Base-by-base conservation (phyloP, 371 early-diverging fungal genomes). In the Mucor sp. region DNA sequence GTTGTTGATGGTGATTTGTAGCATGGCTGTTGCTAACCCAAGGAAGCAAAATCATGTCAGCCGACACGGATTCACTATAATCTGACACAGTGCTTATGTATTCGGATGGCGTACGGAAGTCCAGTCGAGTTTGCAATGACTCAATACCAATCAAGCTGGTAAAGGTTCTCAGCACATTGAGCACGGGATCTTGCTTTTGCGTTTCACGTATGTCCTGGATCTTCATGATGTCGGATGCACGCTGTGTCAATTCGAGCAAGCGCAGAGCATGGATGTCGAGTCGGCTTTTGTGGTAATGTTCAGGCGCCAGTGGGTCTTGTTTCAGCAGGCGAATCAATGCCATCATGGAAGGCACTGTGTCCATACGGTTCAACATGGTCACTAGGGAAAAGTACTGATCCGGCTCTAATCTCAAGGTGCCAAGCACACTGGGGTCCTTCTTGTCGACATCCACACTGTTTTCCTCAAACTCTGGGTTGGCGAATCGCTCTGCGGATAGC, bases 91-190 rank as follows among this genome's bases (percentile, higher is more conserved):
- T 39, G 32, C 70, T 69, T n/a, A 74, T 59, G 64, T 66, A 74
- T 4, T 74, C 73, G 17, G 63, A 43, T 8, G 63, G 58, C 4
- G 67, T 30, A 14, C 63, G 48, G 59, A 74, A 74, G 5, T 79
- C 79, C 12, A 79, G 58, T 32, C 60, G 63, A 6, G 77, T 79
- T 15, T 60, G 58, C n/a, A 79, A 50, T 8, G 57, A 21, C 12
- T 74, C 75, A 50, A 93, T 74, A 15, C 85, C 77, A 66, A 84
- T 87, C 17, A 93, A 75, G 19, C 80, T 85, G 6, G 87, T 87
- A 79, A 93, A 93, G 0, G 94, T 87, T 8, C 90, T 77, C 68
- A 95, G 84, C 41, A 93, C 90, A 41, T 83, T 86, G 62, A 94
- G 72, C 11, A 92, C 82, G 9, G 94, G 90, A 68, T 95, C 95